Conservation (phyloP, 2,329 filamentous ascomycete genomes). For the Epicoccum sorghinum region DNA sequence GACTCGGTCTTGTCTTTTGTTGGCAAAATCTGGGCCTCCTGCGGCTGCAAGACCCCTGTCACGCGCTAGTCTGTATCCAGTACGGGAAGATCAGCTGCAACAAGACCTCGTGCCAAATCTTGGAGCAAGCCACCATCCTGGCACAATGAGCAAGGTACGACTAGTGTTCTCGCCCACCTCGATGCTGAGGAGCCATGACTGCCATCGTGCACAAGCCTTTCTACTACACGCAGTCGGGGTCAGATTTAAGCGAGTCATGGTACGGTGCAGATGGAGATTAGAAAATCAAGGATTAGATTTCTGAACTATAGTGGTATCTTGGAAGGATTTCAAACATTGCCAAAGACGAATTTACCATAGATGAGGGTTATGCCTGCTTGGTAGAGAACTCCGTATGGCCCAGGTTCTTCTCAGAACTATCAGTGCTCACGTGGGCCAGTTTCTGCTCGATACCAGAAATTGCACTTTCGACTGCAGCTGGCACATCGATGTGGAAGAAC, state of each 20-base stretch:
- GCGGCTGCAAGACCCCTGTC: not conserved
- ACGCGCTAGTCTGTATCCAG: conserved; percentile 4
- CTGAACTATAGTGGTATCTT: conserved; percentile 3
- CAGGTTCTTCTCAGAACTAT: conserved; percentile 20
- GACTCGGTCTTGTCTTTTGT: conserved; percentile 1
- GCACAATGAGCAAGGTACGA: not conserved
- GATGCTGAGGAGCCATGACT: no score
- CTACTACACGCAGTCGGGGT: no score
- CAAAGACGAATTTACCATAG: not conserved
- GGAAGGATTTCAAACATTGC: not conserved
- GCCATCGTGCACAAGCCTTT: no score
- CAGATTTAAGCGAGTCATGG: no score
- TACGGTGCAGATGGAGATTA: no score
- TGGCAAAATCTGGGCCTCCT: conserved; percentile 12
- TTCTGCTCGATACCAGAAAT: conserved; percentile 73
- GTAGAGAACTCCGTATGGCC: conserved; percentile 16
- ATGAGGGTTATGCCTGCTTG: conserved; percentile 18
- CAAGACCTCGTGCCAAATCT: conserved; percentile 4
- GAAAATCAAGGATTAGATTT: no score
- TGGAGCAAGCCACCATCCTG: conserved; percentile 1
- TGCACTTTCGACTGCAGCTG: conserved; percentile 85
- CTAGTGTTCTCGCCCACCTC: no score
- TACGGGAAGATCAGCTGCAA: conserved; percentile 6
- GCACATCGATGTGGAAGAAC: conserved; percentile 92
- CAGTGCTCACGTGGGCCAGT: conserved; percentile 25